phyloP scores from a whole-genome alignment of 2,329 filamentous ascomycete species.

The Beauveria medogensis region DNA sequence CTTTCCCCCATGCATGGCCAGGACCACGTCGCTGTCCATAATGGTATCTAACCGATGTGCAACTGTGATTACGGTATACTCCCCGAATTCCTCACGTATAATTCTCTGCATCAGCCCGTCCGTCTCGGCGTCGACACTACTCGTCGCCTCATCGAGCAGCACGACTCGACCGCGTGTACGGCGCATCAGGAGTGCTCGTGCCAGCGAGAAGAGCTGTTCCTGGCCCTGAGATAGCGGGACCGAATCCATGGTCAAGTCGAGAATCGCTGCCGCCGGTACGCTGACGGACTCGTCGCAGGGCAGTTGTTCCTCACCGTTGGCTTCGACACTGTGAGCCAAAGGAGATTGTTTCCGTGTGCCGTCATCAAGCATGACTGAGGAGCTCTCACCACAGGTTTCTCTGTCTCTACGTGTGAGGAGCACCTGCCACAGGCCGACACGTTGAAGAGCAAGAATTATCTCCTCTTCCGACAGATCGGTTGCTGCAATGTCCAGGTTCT shows the following conservation, averaged over 20 bases:
- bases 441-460: neutral
- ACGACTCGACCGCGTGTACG: constrained; percentile 11
- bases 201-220: constrained; percentile 1
- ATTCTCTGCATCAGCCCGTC: constrained; percentile 10
- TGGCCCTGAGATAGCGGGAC: constrained; percentile 7
- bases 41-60: neutral
- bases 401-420: neutral
- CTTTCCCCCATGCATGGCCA: neutral
- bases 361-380: neutral
- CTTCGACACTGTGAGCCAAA: neutral
- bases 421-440: neutral
- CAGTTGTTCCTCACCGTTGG: neutral
- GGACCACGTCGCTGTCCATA: constrained; percentile 4
- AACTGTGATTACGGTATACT: constrained; percentile 11
- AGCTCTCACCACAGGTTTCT: neutral
- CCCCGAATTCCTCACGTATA: constrained; percentile 6
- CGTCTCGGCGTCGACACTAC: constrained; percentile 7
- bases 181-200: neutral
- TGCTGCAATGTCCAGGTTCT: constrained; percentile 12
- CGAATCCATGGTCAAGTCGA: constrained; percentile 1
- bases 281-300: neutral
- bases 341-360: neutral
- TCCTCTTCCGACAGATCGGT: constrained; percentile 12
- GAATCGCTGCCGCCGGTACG: neutral
- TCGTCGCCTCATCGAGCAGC: constrained; percentile 11